Evolutionary conservation across 2,329 filamentous ascomycete species (phyloP).

Genomic region (Didymella pomorum): DNA sequence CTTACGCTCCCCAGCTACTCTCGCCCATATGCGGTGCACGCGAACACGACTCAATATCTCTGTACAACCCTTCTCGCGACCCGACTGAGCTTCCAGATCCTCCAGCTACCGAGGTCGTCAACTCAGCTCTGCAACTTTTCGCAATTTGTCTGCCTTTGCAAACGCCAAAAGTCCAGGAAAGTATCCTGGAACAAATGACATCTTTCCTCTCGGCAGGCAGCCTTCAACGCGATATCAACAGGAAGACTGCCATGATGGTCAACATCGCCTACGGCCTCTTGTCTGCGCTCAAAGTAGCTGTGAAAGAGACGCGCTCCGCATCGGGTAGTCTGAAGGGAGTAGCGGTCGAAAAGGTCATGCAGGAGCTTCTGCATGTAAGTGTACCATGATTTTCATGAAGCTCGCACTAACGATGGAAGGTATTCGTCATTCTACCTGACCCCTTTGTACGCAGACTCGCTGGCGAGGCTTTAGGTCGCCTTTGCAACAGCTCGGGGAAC

Average conservation of each 20-base stretch:
- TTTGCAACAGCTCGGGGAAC: constrained; percentile 87
- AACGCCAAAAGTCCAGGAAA: constrained; percentile 91
- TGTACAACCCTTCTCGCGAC: constrained; percentile 69
- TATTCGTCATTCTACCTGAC: constrained; percentile 83
- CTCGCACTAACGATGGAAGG: constrained; percentile 46
- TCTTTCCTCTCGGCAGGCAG: constrained; percentile 84
- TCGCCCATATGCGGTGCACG: constrained; percentile 80
- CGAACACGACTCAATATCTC: constrained; percentile 85
- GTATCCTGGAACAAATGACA: constrained; percentile 90
- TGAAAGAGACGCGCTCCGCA: constrained; percentile 77
- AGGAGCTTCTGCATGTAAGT: constrained; percentile 78
- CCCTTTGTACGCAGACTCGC: constrained; percentile 86
- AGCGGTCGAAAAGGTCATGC: constrained; percentile 77
- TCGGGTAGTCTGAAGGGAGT: constrained; percentile 76
- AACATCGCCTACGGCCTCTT: constrained; percentile 87
- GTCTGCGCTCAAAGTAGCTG: constrained; percentile 81
- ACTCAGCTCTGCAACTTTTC: constrained; percentile 92
- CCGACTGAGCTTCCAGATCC: constrained; percentile 71
- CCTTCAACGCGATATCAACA: constrained; percentile 83
- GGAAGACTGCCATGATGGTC: constrained; percentile 88
- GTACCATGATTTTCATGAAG: constrained; percentile 31
- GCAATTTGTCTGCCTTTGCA: constrained; percentile 90
- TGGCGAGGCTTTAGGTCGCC: constrained; percentile 82
- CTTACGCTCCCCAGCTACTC: constrained; percentile 46
- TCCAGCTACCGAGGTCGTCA: constrained; percentile 90